Percentiles rank a stretch among this genome's conserved stretches.
Conservation (phyloP, 2,329 filamentous ascomycete genomes). For the Diaporthe helianthi region DNA sequence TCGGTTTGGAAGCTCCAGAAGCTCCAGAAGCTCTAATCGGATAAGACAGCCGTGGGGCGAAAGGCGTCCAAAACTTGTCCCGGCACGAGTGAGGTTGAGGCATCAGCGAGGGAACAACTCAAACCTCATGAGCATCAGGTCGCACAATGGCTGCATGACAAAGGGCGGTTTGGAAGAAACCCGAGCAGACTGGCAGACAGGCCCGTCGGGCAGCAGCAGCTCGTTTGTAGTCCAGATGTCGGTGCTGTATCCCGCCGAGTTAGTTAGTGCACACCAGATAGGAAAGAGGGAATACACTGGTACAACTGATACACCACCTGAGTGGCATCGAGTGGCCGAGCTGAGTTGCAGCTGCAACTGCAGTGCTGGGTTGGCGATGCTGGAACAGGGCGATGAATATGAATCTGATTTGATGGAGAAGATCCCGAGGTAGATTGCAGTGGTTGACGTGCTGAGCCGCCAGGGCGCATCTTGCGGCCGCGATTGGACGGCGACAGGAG, state of each 20-base stretch:
- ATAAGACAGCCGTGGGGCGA: background rate
- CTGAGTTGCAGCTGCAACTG: constrained; percentile 1
- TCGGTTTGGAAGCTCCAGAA: too few species aligned
- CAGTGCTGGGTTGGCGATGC: background rate
- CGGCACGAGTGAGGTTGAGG: background rate
- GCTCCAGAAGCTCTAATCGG: background rate
- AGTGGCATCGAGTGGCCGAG: background rate
- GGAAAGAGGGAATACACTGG: background rate
- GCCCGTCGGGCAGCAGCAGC: constrained; percentile 3
- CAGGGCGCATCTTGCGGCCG: background rate
- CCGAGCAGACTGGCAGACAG: background rate
- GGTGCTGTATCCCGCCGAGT: background rate
- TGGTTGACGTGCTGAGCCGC: constrained; percentile 8
- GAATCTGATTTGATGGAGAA: constrained; percentile 12
- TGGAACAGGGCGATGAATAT: background rate
- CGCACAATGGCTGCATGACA: background rate
- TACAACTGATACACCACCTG: background rate
- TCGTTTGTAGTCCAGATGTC: background rate
- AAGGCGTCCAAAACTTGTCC: background rate
- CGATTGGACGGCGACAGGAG: constrained; percentile 13
- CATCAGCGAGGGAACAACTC: background rate
- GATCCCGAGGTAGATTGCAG: constrained; percentile 18
- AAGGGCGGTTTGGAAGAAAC: background rate
- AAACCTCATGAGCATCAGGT: constrained; percentile 5
- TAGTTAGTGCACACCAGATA: background rate